Percentiles rank a stretch among this genome's conserved stretches.
phyloP scores from a whole-genome alignment of 2,329 filamentous ascomycete genomes.

The Alternaria consortialis region DNA sequence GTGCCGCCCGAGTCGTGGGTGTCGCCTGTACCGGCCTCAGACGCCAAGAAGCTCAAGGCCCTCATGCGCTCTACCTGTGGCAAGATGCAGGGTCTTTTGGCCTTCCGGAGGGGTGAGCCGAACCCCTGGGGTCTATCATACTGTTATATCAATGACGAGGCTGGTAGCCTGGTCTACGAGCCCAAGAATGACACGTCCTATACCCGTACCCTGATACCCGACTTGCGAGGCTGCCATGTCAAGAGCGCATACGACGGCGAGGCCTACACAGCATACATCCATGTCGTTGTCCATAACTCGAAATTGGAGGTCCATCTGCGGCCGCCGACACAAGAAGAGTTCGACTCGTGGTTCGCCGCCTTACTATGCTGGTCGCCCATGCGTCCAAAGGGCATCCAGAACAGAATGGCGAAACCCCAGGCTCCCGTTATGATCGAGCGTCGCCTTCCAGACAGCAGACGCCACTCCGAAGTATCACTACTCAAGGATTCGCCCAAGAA shows the following conservation, averaged over 20 bases:
- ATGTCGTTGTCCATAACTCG: slow-evolving; percentile 62
- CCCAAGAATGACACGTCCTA: slow-evolving; percentile 73
- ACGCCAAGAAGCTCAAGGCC: slow-evolving; percentile 75
- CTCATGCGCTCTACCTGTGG: slow-evolving; percentile 82
- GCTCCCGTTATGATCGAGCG: slow-evolving; percentile 50
- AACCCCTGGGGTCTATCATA: slow-evolving; percentile 75
- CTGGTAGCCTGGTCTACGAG: slow-evolving; percentile 78
- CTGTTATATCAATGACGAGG: slow-evolving; percentile 80
- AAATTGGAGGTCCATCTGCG: slow-evolving; percentile 71
- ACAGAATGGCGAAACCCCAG: slow-evolving; percentile 63
- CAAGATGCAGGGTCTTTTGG: slow-evolving; percentile 79
- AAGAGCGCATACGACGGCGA: slow-evolving; percentile 60
- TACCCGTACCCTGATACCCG: slow-evolving; percentile 69
- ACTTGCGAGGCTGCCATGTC: slow-evolving; percentile 78
- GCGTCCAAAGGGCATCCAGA: slow-evolving; percentile 65
- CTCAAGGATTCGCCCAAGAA: slow-evolving; percentile 73
- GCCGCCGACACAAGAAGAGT: slow-evolving; percentile 70
- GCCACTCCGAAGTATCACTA: slow-evolving; percentile 60
- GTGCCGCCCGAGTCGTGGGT: slow-evolving; percentile 47
- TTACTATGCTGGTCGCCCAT: slow-evolving; percentile 84
- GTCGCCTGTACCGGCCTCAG: slow-evolving; percentile 63
- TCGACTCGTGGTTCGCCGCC: slow-evolving; percentile 82
- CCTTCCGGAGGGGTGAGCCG: slow-evolving; percentile 71
- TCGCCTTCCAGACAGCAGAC: slow-evolving; percentile 52
- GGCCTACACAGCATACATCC: slow-evolving; percentile 59